A percentile compares a stretch with the other conserved stretches of the same genome.
phyloP scores from a whole-genome alignment of 2,329 filamentous ascomycete species.

The Trichoderma koningiopsis region DNA sequence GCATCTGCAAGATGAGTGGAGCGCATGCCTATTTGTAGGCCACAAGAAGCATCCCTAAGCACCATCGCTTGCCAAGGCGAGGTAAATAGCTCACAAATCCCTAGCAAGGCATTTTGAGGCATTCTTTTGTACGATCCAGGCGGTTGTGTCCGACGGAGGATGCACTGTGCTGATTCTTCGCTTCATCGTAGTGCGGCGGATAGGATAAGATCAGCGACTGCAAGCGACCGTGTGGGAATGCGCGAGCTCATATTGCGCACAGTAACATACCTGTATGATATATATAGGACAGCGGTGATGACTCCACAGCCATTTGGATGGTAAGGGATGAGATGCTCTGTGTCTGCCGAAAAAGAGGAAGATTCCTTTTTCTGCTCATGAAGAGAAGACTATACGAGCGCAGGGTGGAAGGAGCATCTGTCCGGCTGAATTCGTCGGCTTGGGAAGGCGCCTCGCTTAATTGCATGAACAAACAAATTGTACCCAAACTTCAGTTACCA shows the following conservation, averaged over 20 bases:
- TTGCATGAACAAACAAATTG: background rate
- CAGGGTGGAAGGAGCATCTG: background rate
- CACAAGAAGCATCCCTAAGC: background rate
- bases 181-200: background rate
- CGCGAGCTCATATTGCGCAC: background rate
- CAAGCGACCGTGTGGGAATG: background rate
- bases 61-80: background rate
- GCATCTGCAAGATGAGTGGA: background rate
- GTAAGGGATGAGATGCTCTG: background rate
- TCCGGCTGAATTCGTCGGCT: background rate
- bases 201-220: background rate
- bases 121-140: background rate
- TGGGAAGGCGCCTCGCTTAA: background rate
- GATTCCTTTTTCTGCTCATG: background rate
- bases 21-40: background rate
- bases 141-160: background rate
- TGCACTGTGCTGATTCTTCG: background rate
- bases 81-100: background rate
- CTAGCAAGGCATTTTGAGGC: background rate
- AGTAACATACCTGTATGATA: background rate
- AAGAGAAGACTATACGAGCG: background rate
- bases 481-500: background rate
- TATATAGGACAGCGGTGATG: background rate
- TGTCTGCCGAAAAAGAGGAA: background rate
- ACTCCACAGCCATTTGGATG: background rate